Evolutionary conservation across 208 protist species (phyloP).

Genomic region (Acanthamoeba culbertsoni): DNA sequence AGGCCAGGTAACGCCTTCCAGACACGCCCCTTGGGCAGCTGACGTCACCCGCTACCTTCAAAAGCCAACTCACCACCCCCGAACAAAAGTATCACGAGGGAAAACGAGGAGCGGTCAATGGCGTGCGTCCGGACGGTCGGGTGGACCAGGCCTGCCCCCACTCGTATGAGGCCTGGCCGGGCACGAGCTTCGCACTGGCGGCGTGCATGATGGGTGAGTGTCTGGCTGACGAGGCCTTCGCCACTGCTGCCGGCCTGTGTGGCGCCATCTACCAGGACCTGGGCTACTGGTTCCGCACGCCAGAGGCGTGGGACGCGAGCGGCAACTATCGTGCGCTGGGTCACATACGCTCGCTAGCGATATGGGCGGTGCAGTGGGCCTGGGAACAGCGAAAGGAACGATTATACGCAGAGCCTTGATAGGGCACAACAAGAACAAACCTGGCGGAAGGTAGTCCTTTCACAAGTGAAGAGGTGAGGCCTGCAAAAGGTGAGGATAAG

Average conservation of each 20-base stretch:
- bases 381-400: not conserved
- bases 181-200: conserved; percentile 78
- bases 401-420: not conserved
- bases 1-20: not conserved
- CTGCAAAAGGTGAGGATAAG: no score
- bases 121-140: conserved; percentile 78
- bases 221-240: conserved; percentile 72
- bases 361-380: conserved; percentile 37
- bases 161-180: conserved; percentile 79
- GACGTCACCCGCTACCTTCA: not conserved
- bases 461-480: no score
- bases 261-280: conserved; percentile 35
- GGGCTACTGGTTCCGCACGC: conserved; percentile 76
- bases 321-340: conserved; percentile 9
- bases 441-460: no score
- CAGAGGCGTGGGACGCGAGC: conserved; percentile 66
- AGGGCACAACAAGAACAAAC: no score
- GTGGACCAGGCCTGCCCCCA: conserved; percentile 76
- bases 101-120: conserved; percentile 79
- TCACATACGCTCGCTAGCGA: not conserved
- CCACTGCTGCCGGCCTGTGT: conserved; percentile 35
- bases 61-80: not conserved
- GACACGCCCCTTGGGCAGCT: not conserved
- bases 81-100: not conserved
- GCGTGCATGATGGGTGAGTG: conserved; percentile 77